A percentile compares a stretch with the other conserved stretches of the same genome.
Conservation (phyloP, 768 basidiomycete species). For the Steccherinum ochraceum region DNA sequence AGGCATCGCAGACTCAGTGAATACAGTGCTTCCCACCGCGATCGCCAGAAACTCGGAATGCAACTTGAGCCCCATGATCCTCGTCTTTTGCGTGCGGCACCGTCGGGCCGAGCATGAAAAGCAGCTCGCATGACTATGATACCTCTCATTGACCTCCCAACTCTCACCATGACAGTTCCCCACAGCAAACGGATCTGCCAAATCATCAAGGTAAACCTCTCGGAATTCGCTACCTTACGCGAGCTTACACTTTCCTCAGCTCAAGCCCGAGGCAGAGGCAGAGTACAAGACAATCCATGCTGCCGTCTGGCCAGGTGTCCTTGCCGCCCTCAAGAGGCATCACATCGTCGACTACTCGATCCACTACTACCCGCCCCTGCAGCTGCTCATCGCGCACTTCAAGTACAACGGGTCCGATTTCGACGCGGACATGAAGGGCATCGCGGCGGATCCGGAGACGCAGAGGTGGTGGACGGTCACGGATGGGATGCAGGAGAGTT, state of each 20-base stretch:
- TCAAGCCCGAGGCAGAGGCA: constrained; percentile 43
- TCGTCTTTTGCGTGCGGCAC: too few species aligned
- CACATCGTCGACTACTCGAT: constrained; percentile 76
- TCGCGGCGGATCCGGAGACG: constrained; percentile 65
- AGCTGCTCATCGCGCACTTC: constrained; percentile 73
- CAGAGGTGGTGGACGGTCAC: constrained; percentile 73
- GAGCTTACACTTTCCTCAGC: constrained; percentile 26
- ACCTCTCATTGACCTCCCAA: not conserved
- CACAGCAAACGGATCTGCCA: constrained; percentile 58
- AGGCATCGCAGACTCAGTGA: too few species aligned
- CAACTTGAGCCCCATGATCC: too few species aligned
- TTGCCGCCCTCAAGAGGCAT: constrained; percentile 52
- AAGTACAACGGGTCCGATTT: constrained; percentile 67
- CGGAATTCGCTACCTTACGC: not conserved
- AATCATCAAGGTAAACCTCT: constrained; percentile 51
- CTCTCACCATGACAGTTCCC: constrained; percentile 21
- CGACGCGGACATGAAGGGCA: constrained; percentile 55
- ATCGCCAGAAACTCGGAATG: too few species aligned
- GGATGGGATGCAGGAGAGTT: constrained; percentile 73
- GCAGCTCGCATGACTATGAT: too few species aligned
- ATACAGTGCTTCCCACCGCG: too few species aligned
- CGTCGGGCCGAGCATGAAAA: too few species aligned
- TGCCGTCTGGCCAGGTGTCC: constrained; percentile 63
- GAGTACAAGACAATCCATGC: constrained; percentile 58
- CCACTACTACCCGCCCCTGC: constrained; percentile 54